Percentiles rank a stretch among this genome's conserved stretches.
These are phyloP conservation scores for Sequoiadendron giganteum DNA, from an alignment of 75 land plant species.

Conservation along the genomic window DNA sequence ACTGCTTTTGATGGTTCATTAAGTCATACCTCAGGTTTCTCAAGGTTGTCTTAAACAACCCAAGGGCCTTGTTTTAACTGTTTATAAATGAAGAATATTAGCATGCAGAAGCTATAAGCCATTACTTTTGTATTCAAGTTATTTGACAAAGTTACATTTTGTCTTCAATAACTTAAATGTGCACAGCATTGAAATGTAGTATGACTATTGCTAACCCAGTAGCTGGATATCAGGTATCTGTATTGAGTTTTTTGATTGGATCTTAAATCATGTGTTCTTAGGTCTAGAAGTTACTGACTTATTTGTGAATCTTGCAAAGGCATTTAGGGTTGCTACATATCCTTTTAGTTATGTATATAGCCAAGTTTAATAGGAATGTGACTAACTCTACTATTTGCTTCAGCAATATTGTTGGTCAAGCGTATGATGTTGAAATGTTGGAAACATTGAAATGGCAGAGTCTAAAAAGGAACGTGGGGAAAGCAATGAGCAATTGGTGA, in stretches of 20 bases:
- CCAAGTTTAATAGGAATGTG: background rate
- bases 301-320: background rate
- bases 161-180: background rate
- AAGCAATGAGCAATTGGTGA: background rate
- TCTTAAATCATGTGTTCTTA: background rate
- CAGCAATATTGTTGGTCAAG: slow-evolving; percentile 2
- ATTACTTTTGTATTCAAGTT: background rate
- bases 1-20: background rate
- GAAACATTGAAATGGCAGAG: slow-evolving; percentile 2
- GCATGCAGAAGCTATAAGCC: background rate
- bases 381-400: background rate
- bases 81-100: background rate
- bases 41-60: background rate
- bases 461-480: background rate
- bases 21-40: background rate
- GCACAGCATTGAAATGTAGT: background rate
- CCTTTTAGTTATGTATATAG: background rate
- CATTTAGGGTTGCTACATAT: background rate
- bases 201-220: background rate
- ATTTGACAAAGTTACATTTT: background rate
- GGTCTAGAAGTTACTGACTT: background rate
- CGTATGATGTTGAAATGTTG: background rate
- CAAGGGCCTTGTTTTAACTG: background rate
- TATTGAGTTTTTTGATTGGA: background rate
- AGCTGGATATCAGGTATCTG: background rate